Conservation (phyloP, 305 asterid genomes). For the Fraxinus angustifolia region DNA sequence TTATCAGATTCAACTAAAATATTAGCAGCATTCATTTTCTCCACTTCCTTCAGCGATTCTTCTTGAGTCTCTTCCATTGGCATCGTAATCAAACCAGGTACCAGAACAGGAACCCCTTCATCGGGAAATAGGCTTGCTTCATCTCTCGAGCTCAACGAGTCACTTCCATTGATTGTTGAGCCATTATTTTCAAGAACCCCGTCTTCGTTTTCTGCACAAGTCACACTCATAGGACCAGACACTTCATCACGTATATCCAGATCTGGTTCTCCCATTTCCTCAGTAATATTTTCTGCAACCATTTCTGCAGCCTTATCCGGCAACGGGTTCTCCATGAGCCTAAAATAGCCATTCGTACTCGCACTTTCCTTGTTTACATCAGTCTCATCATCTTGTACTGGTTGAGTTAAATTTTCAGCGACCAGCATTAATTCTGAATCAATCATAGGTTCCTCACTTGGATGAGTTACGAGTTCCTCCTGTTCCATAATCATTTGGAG, state of each 20-base stretch:
- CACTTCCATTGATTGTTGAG: not conserved
- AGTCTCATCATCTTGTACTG: not conserved
- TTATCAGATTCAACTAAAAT: conserved; percentile 13
- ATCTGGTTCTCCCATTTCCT: conserved; percentile 17
- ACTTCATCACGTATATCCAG: conserved; percentile 6
- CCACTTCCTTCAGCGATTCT: conserved; percentile 14
- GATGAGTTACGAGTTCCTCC: conserved; percentile 38
- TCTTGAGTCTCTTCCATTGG: conserved; percentile 28
- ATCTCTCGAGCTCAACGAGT: conserved; percentile 14
- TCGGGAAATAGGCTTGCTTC: conserved; percentile 23
- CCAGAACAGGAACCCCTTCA: conserved; percentile 45
- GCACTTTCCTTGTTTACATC: not conserved
- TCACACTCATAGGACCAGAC: not conserved
- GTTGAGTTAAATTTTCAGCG: conserved; percentile 26
- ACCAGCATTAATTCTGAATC: conserved; percentile 22
- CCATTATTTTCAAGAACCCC: conserved; percentile 1
- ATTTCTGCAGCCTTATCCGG: conserved; percentile 14
- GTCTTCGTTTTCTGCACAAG: conserved; percentile 15
- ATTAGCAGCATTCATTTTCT: conserved; percentile 12
- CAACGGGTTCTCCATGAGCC: not conserved
- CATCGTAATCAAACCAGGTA: conserved; percentile 49
- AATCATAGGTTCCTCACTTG: conserved; percentile 18
- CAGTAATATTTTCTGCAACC: conserved; percentile 26
- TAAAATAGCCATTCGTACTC: not conserved
- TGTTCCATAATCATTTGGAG: conserved; percentile 50